phyloP scores from a whole-genome alignment of 495 filamentous ascomycete genomes.

The Entonaema liquescens region DNA sequence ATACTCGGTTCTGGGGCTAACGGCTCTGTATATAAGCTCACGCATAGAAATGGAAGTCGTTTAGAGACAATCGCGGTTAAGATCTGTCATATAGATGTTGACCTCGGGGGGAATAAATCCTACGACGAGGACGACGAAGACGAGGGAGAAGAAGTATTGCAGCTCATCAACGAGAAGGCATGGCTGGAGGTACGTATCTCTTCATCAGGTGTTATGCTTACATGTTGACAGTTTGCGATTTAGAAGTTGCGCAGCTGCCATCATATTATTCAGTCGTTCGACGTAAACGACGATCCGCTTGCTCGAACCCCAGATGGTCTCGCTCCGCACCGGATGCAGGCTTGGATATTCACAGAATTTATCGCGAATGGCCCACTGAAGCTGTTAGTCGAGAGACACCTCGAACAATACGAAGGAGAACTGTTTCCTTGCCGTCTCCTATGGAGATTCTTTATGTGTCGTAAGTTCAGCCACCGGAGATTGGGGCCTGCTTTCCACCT shows the following conservation, averaged over 20 bases:
- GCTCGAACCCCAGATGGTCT: background rate
- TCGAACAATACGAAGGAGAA: background rate
- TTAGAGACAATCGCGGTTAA: conserved; percentile 2
- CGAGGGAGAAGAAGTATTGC: background rate
- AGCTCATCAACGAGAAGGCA: background rate
- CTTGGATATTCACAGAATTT: conserved; percentile 24
- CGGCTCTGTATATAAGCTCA: conserved; percentile 11
- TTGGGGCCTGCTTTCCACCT: background rate
- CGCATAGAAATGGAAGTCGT: too few species aligned
- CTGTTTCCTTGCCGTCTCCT: conserved; percentile 10
- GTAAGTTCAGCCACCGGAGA: conserved; percentile 6
- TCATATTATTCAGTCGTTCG: conserved; percentile 15
- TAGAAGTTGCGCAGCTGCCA: conserved; percentile 12
- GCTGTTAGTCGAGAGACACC: background rate
- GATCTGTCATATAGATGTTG: conserved; percentile 11
- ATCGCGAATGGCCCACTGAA: conserved; percentile 9
- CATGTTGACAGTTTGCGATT: background rate
- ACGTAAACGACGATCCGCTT: conserved; percentile 13
- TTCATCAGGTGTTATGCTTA: background rate
- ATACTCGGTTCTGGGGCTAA: conserved; percentile 16
- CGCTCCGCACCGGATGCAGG: conserved; percentile 12
- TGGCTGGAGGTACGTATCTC: conserved; percentile 12
- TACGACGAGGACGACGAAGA: conserved; percentile 10
- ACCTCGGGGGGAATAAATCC: conserved; percentile 6
- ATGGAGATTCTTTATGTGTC: conserved; percentile 27